Evolutionary conservation across 148 eudicot species (phyloP), one percentile per base, ranked within the genome.

Genomic region (Drosera capensis): DNA sequence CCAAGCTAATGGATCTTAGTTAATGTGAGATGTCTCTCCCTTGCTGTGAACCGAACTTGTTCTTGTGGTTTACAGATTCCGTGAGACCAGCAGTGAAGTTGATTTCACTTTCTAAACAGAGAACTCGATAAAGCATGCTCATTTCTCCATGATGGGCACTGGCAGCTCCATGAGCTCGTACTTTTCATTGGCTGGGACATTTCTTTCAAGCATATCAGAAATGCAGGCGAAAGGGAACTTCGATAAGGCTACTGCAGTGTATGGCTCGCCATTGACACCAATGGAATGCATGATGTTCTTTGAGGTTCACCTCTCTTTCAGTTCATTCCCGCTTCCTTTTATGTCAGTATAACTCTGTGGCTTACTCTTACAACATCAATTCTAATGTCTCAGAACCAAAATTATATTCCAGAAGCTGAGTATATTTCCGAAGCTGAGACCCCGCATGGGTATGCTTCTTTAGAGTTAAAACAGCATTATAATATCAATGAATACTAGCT

Each of bases 251-350:
- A 68, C 71, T 19, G 65, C 74, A 1, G 48, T 73, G 25, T 75
- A 67, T 56, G 95, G 82, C 18, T 66, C 78, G 51, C 95, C 95
- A 18, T 70, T 90, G n/a, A 71, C 82, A 60, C 69, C 87, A 20
- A 59, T 55, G 64, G 95, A 84, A 53, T 90, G 84, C 65, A 51
- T 37, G 29, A 66, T 82, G 18, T 73, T 67, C 64, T 84, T 84
- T 49, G 87, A 75, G 95, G 97, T 31, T 37, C n/a, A n/a, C n/a
- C n/a, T n/a, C n/a, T n/a, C n/a, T n/a, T n/a, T n/a, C n/a, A n/a
- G n/a, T n/a, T n/a, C n/a, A n/a, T n/a, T n/a, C n/a, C n/a, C n/a
- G n/a, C n/a, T n/a, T n/a, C n/a, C n/a, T n/a, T n/a, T n/a, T n/a
- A n/a, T n/a, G n/a, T n/a, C n/a, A n/a, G n/a, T n/a, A n/a, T n/a